These are phyloP conservation scores for button mushroom (Agaricus bisporus) DNA, from an alignment of 768 basidiomycete genomes.

Conservation along the genomic window DNA sequence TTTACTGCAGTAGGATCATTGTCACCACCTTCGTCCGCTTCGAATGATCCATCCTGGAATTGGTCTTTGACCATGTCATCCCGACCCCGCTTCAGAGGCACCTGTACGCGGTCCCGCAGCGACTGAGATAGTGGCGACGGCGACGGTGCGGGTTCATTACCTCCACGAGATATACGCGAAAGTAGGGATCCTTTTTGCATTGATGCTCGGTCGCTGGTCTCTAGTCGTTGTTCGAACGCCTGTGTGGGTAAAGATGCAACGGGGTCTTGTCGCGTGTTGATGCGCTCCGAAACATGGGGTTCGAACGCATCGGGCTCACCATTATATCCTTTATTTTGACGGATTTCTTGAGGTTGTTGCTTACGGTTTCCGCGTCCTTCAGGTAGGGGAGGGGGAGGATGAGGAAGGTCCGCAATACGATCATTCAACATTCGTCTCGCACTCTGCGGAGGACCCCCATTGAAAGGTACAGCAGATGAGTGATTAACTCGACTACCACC, in stretches of 20 bases:
- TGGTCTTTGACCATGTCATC: constrained; percentile 6
- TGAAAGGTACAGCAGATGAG: not conserved
- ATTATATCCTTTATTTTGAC: constrained; percentile 5
- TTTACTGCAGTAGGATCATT: not conserved
- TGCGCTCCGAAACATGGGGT: constrained; percentile 5
- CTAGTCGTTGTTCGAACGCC: constrained; percentile 9
- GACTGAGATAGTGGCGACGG: constrained; percentile 3
- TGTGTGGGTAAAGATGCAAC: not conserved
- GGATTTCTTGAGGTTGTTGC: constrained; percentile 1
- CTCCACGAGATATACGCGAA: constrained; percentile 8
- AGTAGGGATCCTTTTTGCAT: constrained; percentile 5
- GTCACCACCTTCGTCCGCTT: constrained; percentile 4
- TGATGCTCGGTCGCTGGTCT: not conserved
- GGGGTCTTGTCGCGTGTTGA: constrained; percentile 10
- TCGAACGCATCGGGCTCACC: constrained; percentile 10
- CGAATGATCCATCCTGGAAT: not conserved
- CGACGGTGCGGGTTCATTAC: not conserved
- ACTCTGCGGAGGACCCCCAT: not conserved
- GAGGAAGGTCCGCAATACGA: not conserved
- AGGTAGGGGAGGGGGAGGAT: not conserved
- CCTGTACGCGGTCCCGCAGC: constrained; percentile 12
- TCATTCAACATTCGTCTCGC: constrained; percentile 6
- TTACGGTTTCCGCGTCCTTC: constrained; percentile 2
- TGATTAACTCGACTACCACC: not conserved
- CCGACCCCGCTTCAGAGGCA: constrained; percentile 9